Evolutionary conservation across 225 moss, liverwort and hornwort genomes (phyloP).

Genomic region (Anthoceros angustus): DNA sequence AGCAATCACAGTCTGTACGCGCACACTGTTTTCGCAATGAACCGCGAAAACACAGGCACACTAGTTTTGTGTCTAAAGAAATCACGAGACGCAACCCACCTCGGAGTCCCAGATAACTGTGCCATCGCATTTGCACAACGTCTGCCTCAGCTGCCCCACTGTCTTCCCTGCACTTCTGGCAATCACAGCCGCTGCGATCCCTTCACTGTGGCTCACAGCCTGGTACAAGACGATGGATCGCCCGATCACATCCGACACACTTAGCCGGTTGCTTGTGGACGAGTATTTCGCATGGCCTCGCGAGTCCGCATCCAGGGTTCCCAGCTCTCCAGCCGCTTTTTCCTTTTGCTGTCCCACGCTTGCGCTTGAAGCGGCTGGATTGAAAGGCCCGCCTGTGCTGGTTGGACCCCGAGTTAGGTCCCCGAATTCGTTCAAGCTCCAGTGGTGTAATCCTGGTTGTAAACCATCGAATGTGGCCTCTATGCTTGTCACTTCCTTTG

Average conservation of each 20-base stretch:
- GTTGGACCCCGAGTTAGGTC: slow-evolving; percentile 37
- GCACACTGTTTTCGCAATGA: too few relatives aligned
- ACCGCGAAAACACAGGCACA: background rate
- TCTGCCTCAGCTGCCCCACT: slow-evolving; percentile 12
- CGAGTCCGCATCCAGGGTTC: slow-evolving; percentile 26
- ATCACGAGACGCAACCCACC: background rate
- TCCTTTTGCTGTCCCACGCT: background rate
- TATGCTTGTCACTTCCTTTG: slow-evolving; percentile 20
- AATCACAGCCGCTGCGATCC: slow-evolving; percentile 38
- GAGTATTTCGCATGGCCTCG: slow-evolving; percentile 32
- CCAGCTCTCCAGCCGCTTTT: slow-evolving; percentile 27
- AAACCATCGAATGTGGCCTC: slow-evolving; percentile 49
- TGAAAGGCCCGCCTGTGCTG: slow-evolving; percentile 41
- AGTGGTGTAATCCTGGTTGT: slow-evolving; percentile 33
- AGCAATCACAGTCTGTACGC: too few relatives aligned
- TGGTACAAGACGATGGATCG: slow-evolving; percentile 42
- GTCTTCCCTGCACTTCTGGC: slow-evolving; percentile 26
- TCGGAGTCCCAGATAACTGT: slow-evolving; percentile 34
- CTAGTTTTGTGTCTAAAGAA: background rate
- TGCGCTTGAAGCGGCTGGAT: background rate
- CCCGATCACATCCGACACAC: slow-evolving; percentile 36
- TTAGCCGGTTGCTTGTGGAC: slow-evolving; percentile 13
- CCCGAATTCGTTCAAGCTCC: slow-evolving; percentile 49
- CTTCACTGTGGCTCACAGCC: background rate
- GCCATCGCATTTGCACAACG: slow-evolving; percentile 39